phyloP scores from a whole-genome alignment of 176 grass and related monocot species.

The Zea luxurians region DNA sequence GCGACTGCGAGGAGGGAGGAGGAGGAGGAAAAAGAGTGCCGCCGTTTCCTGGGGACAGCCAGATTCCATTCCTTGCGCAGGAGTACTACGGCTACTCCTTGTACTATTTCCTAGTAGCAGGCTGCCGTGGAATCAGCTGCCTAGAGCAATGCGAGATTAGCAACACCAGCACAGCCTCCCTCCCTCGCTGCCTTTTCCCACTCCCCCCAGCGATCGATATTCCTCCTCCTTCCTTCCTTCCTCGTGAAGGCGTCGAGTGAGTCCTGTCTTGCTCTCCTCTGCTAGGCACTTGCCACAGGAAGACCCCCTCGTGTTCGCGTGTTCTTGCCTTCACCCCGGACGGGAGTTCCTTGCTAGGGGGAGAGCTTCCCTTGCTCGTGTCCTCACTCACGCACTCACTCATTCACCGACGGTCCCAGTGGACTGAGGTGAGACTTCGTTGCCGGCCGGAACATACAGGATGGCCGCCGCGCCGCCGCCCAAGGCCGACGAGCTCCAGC shows the following conservation, averaged over 20 bases:
- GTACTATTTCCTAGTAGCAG: not conserved
- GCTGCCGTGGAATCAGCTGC: slow-evolving; percentile 6
- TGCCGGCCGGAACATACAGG: slow-evolving; percentile 16
- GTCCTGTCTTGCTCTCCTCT: not conserved
- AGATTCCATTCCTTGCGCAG: slow-evolving; percentile 47
- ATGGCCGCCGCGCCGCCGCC: slow-evolving; percentile 84
- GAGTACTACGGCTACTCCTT: not conserved
- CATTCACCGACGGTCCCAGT: not conserved
- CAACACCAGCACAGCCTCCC: not conserved
- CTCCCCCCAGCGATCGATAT: not conserved
- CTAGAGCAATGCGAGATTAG: not conserved
- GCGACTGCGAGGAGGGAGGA: not conserved
- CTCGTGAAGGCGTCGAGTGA: slow-evolving; percentile 5
- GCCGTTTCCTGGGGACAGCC: not conserved
- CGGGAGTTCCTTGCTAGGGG: not conserved
- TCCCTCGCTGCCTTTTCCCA: not conserved
- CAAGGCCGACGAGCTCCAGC: slow-evolving; percentile 89
- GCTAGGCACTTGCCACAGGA: not conserved
- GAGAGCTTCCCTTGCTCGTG: not conserved
- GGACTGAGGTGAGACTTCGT: not conserved
- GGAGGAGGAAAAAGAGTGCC: not conserved
- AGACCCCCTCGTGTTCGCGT: not conserved
- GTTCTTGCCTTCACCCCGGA: not conserved
- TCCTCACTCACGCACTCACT: not conserved
- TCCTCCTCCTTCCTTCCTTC: slow-evolving; percentile 31